These are phyloP conservation scores for Vicia villosa DNA, from an alignment of 306 rosid genomes.

Conservation along the genomic window DNA sequence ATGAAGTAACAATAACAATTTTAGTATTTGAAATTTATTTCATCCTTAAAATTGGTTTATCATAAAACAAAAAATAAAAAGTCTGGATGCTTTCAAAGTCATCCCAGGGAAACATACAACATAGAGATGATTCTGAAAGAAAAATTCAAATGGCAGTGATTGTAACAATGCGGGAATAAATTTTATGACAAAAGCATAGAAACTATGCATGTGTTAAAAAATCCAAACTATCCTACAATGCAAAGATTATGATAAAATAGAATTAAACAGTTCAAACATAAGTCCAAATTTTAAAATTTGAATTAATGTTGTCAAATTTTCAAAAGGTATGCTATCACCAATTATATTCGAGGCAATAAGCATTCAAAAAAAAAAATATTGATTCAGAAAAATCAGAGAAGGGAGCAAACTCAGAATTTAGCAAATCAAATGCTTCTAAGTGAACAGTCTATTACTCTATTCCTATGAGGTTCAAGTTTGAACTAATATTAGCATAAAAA, in stretches of 20 bases:
- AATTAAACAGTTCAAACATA: background rate
- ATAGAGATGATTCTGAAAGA: no score
- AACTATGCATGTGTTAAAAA: background rate
- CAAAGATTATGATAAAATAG: background rate
- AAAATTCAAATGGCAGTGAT: background rate
- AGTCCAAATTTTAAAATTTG: background rate
- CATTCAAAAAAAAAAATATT: no score
- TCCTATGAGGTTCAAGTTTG: background rate
- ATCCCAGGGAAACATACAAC: no score
- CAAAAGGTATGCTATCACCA: background rate
- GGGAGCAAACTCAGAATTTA: constrained; percentile 3
- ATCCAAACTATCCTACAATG: background rate
- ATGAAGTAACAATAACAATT: constrained; percentile 11
- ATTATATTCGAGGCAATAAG: background rate
- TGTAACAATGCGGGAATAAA: constrained; percentile 1
- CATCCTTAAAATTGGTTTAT: constrained; percentile 13
- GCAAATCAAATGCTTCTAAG: background rate
- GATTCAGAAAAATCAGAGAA: background rate
- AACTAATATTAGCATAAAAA: background rate
- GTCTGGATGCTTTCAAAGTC: background rate
- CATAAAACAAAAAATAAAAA: background rate
- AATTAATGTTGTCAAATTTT: background rate
- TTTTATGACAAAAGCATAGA: background rate
- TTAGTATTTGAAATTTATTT: constrained; percentile 4
- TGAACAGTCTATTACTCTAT: background rate